Evolutionary conservation across 192 early-diverging fungal genomes (phyloP), one percentile per base, ranked within the genome.

Genomic region (Entomortierella lignicola): DNA sequence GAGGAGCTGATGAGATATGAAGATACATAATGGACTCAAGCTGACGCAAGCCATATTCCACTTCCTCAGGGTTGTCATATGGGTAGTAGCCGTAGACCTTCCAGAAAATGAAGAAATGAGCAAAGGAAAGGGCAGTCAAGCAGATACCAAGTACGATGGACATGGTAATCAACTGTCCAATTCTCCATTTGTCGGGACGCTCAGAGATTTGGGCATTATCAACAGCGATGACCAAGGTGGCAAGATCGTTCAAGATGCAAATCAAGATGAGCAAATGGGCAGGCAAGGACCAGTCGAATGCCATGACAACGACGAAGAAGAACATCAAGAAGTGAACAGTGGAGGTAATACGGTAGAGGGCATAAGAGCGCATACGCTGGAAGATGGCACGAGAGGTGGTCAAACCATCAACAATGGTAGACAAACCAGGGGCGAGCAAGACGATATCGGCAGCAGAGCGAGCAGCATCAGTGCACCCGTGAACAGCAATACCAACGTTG

Each of bases 361-460:
- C 92, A 81, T 95, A 95, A 30, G 90, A 91, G 37, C 94, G 89
- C 89, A 95, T 92, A 63, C 94, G 91, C 83, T 96, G 93, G 88
- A 96, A 96, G 65, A 96, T 94, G 58, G 92, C 91, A 56, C 94
- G 91, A 55, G 90, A 92, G 43, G 90, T 91, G 69, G 86, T 82
- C 71, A 96, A 88, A 48, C 93, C 94, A 72, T 94, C 93, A 30
- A 94, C 92, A 83, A 96, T 96, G 29, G 94, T 95, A 11, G 92
- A 91, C 41, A 96, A 88, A 58, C 94, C 94, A 20, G 91, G 84
- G 30, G 92, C 92, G 20, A 97, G 88, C 58, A 98, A 87, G 37
- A 98, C 97, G 77, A 98, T 98, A 84, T 98, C 97, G 50, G 97
- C 94, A 26, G 97, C 96, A 55, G 93, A 96, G 54, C 95, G 90